Evolutionary conservation across 2,329 filamentous ascomycete species (phyloP), one percentile per base, ranked within the genome.

Genomic region (Dichotomopilus funicola): DNA sequence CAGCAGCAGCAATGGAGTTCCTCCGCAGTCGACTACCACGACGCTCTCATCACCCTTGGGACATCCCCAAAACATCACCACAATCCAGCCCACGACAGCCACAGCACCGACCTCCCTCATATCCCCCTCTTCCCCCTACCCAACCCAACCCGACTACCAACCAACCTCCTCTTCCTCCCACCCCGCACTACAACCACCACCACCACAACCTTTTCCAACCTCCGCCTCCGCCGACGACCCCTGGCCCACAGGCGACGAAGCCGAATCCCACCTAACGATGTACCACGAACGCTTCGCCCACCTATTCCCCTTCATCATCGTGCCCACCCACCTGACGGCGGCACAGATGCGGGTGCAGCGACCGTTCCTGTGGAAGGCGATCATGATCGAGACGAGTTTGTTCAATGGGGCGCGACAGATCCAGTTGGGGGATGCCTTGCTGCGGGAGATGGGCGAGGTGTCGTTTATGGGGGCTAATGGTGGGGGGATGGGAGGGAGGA

Each of bases 321-420:
- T 78, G 4, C 71, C 76, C 0, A 59, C 61, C 31, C 58, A 68
- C 45, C 61, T 75, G 60, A 65, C 63, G 3, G 68, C 74, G 1
- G 61, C 64, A 1, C 65, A 72, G 58, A 64, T 79, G 45, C 68
- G 68, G 33, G 62, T 64, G 33, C 57, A 70, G 56, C 66, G 71
- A 5, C 76, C 77, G 27, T 74, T 75, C 42, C 59, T 79, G 42
- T 80, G 76, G 75, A 78, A 77, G 62, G 74, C 71, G 4, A 63
- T 75, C 58, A 78, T 80, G 72, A 71, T 79, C 65, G 69, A 69
- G 49, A 67, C 70, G 13, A 69, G 67, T 54, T 70, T 75, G 49
- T 67, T 71, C 1, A 72, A 80, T 46, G 75, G 75, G 0, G 54
- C 65, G 33, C 69, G 75, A 41, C 77, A 80, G 63, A 63, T 72